Percentiles rank a stretch among this genome's conserved stretches.
Conservation (phyloP, 2,329 filamentous ascomycete species). For the Fusarium sp. region DNA sequence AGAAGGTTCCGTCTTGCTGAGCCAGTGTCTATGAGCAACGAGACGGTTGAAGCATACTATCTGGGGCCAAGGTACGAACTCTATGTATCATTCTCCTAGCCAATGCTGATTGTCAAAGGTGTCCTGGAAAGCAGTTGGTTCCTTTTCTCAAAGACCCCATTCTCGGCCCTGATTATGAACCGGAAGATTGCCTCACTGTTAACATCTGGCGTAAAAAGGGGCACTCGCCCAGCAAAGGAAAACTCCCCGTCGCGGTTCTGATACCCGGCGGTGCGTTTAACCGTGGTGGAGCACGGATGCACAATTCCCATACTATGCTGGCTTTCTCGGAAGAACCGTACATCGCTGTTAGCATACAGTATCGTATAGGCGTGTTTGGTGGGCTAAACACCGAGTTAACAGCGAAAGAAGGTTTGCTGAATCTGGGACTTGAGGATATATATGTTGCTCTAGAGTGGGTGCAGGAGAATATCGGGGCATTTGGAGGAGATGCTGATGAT, state of each 20-base stretch:
- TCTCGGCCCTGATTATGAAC: conserved; percentile 45
- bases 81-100: accelerated
- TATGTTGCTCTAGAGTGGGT: conserved; percentile 59
- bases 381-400: conserved; percentile 64
- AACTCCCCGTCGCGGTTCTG: conserved; percentile 41
- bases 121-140: conserved; percentile 45
- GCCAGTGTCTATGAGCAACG: conserved; percentile 42
- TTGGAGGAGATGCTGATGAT: conserved; percentile 59
- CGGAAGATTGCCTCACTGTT: conserved; percentile 43
- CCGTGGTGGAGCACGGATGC: conserved; percentile 48
- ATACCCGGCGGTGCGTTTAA: conserved; percentile 48
- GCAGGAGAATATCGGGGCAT: conserved; percentile 59
- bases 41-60: conserved; percentile 41
- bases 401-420: conserved; percentile 60
- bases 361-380: conserved; percentile 64
- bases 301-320: conserved; percentile 58
- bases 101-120: conserved; percentile 32
- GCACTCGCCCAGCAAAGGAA: conserved; percentile 22
- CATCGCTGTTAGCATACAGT: conserved; percentile 58
- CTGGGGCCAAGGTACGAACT: conserved; percentile 30
- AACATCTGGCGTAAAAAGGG: conserved; percentile 40
- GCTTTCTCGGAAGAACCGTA: conserved; percentile 57
- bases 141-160: conserved; percentile 46
- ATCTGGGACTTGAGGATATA: conserved; percentile 63
- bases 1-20: conserved; percentile 53